A percentile compares a stretch with the other conserved stretches of the same genome.
These are phyloP conservation scores for Cytospora piceicola DNA, from an alignment of 2,329 filamentous ascomycete species.

Conservation along the genomic window DNA sequence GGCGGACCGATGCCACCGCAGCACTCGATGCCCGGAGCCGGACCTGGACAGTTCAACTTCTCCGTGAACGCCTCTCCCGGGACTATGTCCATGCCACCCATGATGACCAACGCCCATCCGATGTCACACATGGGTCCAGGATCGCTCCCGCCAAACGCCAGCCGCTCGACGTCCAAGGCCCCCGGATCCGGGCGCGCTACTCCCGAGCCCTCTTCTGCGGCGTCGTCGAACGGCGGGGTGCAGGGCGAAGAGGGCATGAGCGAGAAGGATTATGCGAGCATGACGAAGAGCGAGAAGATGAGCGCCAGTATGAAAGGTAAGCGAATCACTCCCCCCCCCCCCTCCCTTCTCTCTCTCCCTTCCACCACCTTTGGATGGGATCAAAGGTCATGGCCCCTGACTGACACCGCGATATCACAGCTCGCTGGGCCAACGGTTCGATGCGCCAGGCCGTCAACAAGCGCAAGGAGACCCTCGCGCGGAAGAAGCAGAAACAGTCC, in stretches of 20 bases:
- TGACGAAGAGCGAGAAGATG: constrained; percentile 70
- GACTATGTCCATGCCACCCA: constrained; percentile 26
- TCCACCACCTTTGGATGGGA: neutral
- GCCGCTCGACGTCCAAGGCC: constrained; percentile 22
- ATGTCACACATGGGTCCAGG: constrained; percentile 17
- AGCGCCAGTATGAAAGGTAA: constrained; percentile 67
- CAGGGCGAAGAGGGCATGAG: constrained; percentile 40
- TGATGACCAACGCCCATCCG: constrained; percentile 20
- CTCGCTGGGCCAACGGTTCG: constrained; percentile 63
- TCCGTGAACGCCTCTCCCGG: constrained; percentile 20
- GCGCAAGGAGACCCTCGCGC: constrained; percentile 62
- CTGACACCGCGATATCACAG: constrained; percentile 39
- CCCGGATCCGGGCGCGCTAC: constrained; percentile 41
- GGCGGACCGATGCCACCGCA: constrained; percentile 10
- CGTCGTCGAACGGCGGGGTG: constrained; percentile 38
- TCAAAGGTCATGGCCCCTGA: no score
- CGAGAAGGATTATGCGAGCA: constrained; percentile 62
- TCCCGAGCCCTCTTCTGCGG: constrained; percentile 28
- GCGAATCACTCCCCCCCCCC: constrained; percentile 31
- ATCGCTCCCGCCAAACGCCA: constrained; percentile 22
- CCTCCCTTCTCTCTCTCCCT: no score
- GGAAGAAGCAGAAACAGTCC: constrained; percentile 50
- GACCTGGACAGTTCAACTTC: constrained; percentile 24
- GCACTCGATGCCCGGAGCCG: constrained; percentile 17
- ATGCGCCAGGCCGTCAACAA: constrained; percentile 65